A percentile compares a stretch with the other conserved stretches of the same genome.
These are phyloP conservation scores for Excoecaria agallocha DNA, from an alignment of 345 rosid genomes.

Conservation along the genomic window DNA sequence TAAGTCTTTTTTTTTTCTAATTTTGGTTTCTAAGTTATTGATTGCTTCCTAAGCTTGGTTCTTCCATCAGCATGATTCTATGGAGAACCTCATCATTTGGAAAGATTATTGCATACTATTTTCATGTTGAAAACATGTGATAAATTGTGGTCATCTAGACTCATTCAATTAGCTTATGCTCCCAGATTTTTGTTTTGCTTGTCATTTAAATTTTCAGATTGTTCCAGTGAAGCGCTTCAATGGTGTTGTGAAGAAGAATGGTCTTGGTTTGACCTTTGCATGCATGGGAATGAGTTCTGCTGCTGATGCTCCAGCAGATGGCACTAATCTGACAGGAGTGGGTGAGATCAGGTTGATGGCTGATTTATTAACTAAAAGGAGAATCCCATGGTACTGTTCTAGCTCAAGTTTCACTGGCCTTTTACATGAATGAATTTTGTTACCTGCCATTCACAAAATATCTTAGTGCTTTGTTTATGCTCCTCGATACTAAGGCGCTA, in stretches of 20 bases:
- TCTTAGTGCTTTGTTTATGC: background rate
- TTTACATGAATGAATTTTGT: background rate
- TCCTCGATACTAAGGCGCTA: background rate
- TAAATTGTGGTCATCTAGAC: background rate
- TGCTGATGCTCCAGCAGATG: slow-evolving; percentile 90
- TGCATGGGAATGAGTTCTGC: slow-evolving; percentile 79
- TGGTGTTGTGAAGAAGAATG: slow-evolving; percentile 56
- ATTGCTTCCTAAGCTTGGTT: background rate
- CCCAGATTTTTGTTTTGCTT: background rate
- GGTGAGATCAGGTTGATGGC: slow-evolving; percentile 94
- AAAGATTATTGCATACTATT: slow-evolving; percentile 1
- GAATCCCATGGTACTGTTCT: slow-evolving; percentile 69
- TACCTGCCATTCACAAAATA: background rate
- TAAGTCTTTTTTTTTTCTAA: slow-evolving; percentile 33
- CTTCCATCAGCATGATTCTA: background rate
- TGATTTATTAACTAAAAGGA: slow-evolving; percentile 64
- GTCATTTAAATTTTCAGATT: slow-evolving; percentile 46
- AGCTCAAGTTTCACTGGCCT: background rate
- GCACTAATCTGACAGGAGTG: slow-evolving; percentile 60
- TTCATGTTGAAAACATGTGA: slow-evolving; percentile 6
- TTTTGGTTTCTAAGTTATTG: slow-evolving; percentile 7
- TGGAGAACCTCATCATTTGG: background rate
- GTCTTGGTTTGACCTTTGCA: slow-evolving; percentile 79
- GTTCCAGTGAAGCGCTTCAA: slow-evolving; percentile 71
- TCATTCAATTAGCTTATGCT: background rate